Percentiles rank a stretch among this genome's conserved stretches.
Conservation (phyloP, 805 yeast genomes). For the Barnettozyma wickerhamii region DNA sequence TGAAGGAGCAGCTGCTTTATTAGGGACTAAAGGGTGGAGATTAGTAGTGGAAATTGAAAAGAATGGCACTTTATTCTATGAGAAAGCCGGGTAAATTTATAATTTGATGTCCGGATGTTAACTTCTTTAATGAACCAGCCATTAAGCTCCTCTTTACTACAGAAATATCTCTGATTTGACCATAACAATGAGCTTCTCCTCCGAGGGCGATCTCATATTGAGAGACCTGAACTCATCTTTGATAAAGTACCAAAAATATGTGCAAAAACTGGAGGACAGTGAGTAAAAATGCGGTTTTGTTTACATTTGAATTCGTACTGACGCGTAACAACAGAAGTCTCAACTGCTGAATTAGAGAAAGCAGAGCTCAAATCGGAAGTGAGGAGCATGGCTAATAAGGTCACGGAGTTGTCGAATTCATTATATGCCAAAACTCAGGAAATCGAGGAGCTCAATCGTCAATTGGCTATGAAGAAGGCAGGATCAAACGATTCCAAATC, state of each 20-base stretch:
- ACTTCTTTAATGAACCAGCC: no score
- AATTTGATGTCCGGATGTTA: conserved; percentile 1
- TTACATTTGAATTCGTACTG: not conserved
- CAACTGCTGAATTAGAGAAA: not conserved
- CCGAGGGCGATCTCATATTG: conserved; percentile 1
- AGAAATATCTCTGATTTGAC: not conserved
- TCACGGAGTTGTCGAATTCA: not conserved
- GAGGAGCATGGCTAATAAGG: not conserved
- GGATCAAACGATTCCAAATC: no score
- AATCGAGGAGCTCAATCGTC: not conserved
- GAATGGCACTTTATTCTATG: no score
- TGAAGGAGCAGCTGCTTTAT: not conserved
- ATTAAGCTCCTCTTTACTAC: no score
- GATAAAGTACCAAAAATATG: conserved; percentile 1
- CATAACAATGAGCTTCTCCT: not conserved
- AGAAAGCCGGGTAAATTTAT: no score
- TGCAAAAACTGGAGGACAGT: conserved; percentile 3
- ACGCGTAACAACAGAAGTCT: not conserved
- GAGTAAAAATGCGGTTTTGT: not conserved
- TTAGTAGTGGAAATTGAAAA: no score
- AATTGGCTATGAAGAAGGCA: not conserved
- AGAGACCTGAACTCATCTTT: not conserved
- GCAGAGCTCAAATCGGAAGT: not conserved
- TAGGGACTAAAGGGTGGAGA: no score
- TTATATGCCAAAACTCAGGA: not conserved